Conservation (phyloP, 2,329 filamentous ascomycete species). For the Paraphaeosphaeria sporulosa region DNA sequence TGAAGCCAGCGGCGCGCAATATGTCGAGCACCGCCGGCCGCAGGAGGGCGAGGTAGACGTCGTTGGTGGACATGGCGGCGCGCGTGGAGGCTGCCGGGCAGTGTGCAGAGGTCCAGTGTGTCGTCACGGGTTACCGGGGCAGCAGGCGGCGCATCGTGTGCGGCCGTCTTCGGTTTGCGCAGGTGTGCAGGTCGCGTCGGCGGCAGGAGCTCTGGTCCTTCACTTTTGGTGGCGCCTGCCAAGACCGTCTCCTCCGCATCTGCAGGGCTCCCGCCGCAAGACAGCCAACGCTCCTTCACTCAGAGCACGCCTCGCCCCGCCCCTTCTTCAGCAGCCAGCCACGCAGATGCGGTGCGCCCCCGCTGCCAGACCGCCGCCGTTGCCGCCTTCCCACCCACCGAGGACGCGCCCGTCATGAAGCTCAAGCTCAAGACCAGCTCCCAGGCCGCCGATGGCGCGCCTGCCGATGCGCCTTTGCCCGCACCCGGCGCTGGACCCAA, state of each 20-base stretch:
- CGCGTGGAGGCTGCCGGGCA: neutral
- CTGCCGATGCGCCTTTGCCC: slow-evolving; percentile 21
- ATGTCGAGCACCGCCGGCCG: slow-evolving; percentile 90
- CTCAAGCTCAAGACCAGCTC: slow-evolving; percentile 40
- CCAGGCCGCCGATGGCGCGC: slow-evolving; percentile 30
- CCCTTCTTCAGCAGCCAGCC: neutral
- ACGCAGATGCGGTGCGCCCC: slow-evolving; percentile 1
- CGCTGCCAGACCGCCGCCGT: neutral
- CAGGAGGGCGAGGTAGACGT: slow-evolving; percentile 77
- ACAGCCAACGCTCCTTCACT: neutral
- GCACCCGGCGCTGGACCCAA: slow-evolving; percentile 20
- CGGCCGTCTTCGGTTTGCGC: slow-evolving; percentile 3
- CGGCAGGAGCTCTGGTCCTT: slow-evolving; percentile 26
- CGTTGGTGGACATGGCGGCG: slow-evolving; percentile 47
- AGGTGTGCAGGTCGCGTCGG: slow-evolving; percentile 20
- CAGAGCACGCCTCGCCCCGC: too few species aligned
- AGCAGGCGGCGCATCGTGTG: slow-evolving; percentile 35
- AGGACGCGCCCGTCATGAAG: slow-evolving; percentile 33
- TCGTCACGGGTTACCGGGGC: slow-evolving; percentile 24
- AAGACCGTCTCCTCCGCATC: slow-evolving; percentile 11
- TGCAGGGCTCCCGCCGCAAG: neutral
- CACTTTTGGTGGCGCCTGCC: slow-evolving; percentile 10
- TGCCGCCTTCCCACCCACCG: neutral
- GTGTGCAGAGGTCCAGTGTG: slow-evolving; percentile 27
- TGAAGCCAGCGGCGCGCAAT: slow-evolving; percentile 89